Base-by-base conservation (phyloP, 345 rosid species). In the Melaleuca alternifolia region DNA sequence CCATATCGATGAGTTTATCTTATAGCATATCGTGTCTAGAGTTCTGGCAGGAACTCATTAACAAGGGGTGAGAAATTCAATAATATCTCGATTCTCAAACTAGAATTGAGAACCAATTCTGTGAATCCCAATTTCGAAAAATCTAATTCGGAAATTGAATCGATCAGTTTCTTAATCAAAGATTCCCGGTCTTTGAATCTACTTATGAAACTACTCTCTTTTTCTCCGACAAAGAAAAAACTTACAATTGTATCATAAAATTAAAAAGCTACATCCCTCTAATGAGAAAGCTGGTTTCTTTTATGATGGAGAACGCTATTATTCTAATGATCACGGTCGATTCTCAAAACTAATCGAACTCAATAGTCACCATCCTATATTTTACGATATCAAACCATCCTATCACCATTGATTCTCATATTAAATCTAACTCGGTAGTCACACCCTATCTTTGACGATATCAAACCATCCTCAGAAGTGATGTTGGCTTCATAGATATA, bases 401-500 rank as follows among this genome's bases (percentile, higher is more conserved):
- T n/a, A n/a, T n/a, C n/a, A n/a, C n/a, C n/a, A n/a, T n/a, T n/a
- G n/a, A n/a, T n/a, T n/a, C n/a, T n/a, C n/a, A n/a, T n/a, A n/a
- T 65, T 8, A 6, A 65, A 65, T 11, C 12, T 8, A 65, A 16
- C 44, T 33, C 6, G 3, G 1, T 33, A 9, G 16, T 16, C 23
- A 13, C 4, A 5, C 46, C 23, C 0, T 33, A 0, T 65, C 12
- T 62, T 28, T 14, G 41, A 20, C 5, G 2, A 8, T n/a, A 30
- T 62, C 76, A 62, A 62, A 30, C 44, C 79, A 71, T 33, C 79
- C 79, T 33, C 24, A 33, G 24, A 71, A 71, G 48, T 0, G 0
- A 37, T 71, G 13, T 18, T 7, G 0, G 11, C 26, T 33, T 2
- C 0, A 4, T 0, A 18, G 12, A 2, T 2, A 8, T 20, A 7